Evolutionary conservation across 1,139 yeast genomes (phyloP).

Genomic region (Sugiyamaella neomexicana): DNA sequence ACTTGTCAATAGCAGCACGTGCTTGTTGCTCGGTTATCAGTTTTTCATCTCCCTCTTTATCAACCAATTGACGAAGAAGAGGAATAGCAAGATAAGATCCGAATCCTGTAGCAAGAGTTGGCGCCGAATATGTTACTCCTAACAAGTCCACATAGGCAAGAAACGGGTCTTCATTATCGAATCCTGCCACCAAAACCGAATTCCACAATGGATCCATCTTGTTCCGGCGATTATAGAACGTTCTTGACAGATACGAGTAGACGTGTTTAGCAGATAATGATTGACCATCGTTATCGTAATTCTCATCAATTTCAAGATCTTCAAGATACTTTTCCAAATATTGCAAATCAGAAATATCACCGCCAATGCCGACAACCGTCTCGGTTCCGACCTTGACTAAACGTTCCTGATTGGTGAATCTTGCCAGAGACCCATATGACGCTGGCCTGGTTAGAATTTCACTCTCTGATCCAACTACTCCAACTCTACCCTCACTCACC

Average conservation of each 20-base stretch:
- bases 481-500: constrained; percentile 44
- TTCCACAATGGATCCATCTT: constrained; percentile 98
- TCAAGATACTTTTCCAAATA: constrained; percentile 73
- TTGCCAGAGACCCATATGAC: constrained; percentile 87
- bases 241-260: constrained; percentile 81
- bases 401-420: constrained; percentile 84
- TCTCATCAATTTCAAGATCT: constrained; percentile 66
- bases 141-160: constrained; percentile 84
- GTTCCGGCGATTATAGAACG: constrained; percentile 82
- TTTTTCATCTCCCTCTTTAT: constrained; percentile 68
- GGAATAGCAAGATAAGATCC: constrained; percentile 96
- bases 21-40: constrained; percentile 76
- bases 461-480: not conserved
- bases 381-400: constrained; percentile 77
- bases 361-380: constrained; percentile 90
- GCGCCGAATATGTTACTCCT: constrained; percentile 88
- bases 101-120: constrained; percentile 92
- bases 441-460: constrained; percentile 29
- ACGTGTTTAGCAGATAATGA: constrained; percentile 79
- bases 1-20: constrained; percentile 67
- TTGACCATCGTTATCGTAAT: constrained; percentile 80
- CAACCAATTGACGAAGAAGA: constrained; percentile 78
- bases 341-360: constrained; percentile 94
- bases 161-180: constrained; percentile 62
- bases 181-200: constrained; percentile 87